Percentiles rank a stretch among this genome's conserved stretches.
Evolutionary conservation across 2,329 filamentous ascomycete species (phyloP).

Genomic region (Exophiala oligosperma): DNA sequence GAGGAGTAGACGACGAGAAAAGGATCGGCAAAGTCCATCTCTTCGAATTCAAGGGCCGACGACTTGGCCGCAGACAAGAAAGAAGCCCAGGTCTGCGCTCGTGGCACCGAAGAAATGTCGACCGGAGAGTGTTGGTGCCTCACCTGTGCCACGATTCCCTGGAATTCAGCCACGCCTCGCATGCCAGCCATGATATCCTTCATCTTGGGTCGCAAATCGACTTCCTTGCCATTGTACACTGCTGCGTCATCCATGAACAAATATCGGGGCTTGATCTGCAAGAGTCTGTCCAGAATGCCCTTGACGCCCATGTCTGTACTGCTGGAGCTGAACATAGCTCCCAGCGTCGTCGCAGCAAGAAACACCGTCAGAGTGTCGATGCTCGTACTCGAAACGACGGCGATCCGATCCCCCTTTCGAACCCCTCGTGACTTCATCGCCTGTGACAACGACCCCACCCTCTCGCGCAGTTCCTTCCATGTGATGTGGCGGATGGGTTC

Average conservation of each 20-base stretch:
- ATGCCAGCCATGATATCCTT: conserved; percentile 64
- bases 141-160: conserved; percentile 64
- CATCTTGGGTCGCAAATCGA: conserved; percentile 74
- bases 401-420: conserved; percentile 69
- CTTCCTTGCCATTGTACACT: conserved; percentile 74
- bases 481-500: conserved; percentile 53
- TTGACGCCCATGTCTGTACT: conserved; percentile 83
- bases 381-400: conserved; percentile 73
- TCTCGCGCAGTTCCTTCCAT: conserved; percentile 65
- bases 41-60: conserved; percentile 36
- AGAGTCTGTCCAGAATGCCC: conserved; percentile 71
- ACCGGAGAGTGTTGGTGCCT: conserved; percentile 58
- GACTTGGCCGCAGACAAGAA: conserved; percentile 38
- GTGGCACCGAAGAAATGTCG: conserved; percentile 58
- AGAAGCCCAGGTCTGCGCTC: conserved; percentile 39
- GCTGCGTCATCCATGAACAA: conserved; percentile 83
- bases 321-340: conserved; percentile 72
- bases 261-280: conserved; percentile 74
- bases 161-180: conserved; percentile 59
- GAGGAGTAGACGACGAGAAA: conserved; percentile 76
- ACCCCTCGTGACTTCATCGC: conserved; percentile 69
- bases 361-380: conserved; percentile 73
- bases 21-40: conserved; percentile 68
- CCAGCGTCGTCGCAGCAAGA: conserved; percentile 68
- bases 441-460: conserved; percentile 61